A percentile compares a stretch with the other conserved stretches of the same genome.
phyloP scores from a whole-genome alignment of 2,329 filamentous ascomycete genomes.

The Dryadomyces sulphureus region DNA sequence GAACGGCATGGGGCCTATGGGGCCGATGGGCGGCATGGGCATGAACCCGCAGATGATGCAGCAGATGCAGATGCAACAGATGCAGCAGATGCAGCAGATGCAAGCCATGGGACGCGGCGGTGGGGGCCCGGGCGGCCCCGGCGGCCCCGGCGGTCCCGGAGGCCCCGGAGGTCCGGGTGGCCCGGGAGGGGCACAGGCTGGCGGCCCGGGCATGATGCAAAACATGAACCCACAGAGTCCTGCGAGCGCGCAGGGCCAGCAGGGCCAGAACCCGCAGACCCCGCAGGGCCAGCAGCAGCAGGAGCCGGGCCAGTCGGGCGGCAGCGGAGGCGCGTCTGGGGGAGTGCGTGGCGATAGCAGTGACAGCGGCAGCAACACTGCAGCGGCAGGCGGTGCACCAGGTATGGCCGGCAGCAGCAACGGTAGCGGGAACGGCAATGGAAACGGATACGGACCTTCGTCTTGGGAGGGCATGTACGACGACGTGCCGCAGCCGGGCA shows the following conservation, averaged over 20 bases:
- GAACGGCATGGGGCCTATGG: conserved; percentile 27
- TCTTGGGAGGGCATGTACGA: conserved; percentile 99
- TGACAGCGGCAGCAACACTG: conserved; percentile 10
- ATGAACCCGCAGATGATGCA: conserved; percentile 67
- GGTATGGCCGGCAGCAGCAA: conserved; percentile 4
- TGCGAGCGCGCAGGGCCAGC: conserved; percentile 34
- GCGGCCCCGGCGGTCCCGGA: conserved; percentile 12
- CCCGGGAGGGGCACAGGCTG: conserved; percentile 7
- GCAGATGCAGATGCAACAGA: conserved; percentile 58
- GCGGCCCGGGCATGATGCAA: conserved; percentile 39
- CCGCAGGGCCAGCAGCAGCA: conserved; percentile 16
- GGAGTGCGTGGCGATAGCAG: no score
- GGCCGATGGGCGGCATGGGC: conserved; percentile 5
- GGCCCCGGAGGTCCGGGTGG: conserved; percentile 25
- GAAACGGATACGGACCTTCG: conserved; percentile 32
- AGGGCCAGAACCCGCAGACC: conserved; percentile 19
- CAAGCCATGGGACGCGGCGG: conserved; percentile 20
- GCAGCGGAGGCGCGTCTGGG: no score
- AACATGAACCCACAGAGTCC: no score
- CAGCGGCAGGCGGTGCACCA: conserved; percentile 17
- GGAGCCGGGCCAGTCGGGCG: neutral
- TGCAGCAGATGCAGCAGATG: conserved; percentile 33
- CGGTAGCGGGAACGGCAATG: conserved; percentile 11
- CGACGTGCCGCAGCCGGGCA: conserved; percentile 70
- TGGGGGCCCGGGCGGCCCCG: conserved; percentile 12